These are phyloP conservation scores for Eremochloa ophiuroides DNA, from an alignment of 176 grass and related monocot species.

Conservation along the genomic window DNA sequence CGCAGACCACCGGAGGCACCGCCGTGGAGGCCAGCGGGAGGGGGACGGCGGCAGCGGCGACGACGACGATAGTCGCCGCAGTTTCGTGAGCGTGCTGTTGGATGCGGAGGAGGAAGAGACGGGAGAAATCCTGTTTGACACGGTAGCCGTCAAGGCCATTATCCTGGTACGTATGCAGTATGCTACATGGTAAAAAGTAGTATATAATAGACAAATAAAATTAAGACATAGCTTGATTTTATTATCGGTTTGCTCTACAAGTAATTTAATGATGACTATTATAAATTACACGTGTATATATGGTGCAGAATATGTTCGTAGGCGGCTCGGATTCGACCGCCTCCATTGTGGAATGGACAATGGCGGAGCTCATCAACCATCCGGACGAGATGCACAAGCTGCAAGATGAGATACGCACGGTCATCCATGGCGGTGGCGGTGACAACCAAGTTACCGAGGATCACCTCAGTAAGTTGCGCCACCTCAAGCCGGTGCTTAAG, in stretches of 20 bases:
- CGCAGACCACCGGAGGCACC: constrained; percentile 9
- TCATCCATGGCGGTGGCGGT: not conserved
- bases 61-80: not conserved
- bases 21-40: too few species aligned
- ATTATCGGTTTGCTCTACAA: too few species aligned
- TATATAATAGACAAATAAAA: too few species aligned
- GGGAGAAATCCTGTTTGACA: constrained; percentile 8
- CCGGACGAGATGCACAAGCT: constrained; percentile 30
- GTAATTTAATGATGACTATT: too few species aligned
- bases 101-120: constrained; percentile 24
- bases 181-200: too few species aligned
- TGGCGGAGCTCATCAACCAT: constrained; percentile 42
- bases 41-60: too few species aligned
- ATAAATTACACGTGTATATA: too few species aligned
- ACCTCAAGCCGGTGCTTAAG: constrained; percentile 31
- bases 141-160: constrained; percentile 26
- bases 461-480: not conserved
- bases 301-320: constrained; percentile 25
- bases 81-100: constrained; percentile 27
- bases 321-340: constrained; percentile 17
- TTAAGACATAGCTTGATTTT: too few species aligned
- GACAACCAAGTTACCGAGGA: constrained; percentile 20
- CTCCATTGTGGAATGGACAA: constrained; percentile 12
- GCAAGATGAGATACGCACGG: constrained; percentile 41
- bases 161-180: too few species aligned